Conservation (phyloP, 208 protist genomes). For the Porcisia hertigi region DNA sequence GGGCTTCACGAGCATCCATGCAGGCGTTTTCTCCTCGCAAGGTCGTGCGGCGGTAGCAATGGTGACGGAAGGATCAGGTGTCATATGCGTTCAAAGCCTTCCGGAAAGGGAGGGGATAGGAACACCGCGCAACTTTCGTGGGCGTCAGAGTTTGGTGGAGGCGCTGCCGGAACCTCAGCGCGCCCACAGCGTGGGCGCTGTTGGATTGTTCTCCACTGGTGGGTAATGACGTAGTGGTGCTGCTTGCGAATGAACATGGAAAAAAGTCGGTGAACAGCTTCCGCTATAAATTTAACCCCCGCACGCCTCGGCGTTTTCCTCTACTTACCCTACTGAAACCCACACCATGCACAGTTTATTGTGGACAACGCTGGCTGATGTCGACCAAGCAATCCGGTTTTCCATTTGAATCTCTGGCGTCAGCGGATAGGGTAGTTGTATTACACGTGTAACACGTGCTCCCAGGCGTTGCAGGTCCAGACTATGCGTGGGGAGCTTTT, state of each 20-base stretch:
- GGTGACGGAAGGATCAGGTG: no score
- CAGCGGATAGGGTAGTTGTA: constrained; percentile 44
- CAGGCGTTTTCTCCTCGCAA: neutral
- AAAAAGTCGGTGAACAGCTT: no score
- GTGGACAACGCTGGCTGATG: constrained; percentile 30
- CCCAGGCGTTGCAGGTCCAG: constrained; percentile 10
- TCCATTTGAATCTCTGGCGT: constrained; percentile 28
- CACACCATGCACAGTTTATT: constrained; percentile 44
- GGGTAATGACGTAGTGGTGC: no score
- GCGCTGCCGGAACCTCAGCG: no score
- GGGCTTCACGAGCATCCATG: no score
- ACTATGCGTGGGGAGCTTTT: constrained; percentile 25
- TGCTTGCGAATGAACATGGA: no score
- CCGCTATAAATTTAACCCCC: constrained; percentile 31
- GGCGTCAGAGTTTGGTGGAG: no score
- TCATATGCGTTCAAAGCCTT: no score
- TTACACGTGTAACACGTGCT: constrained; percentile 65
- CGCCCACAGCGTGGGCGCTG: no score
- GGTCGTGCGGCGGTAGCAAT: neutral
- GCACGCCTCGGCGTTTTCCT: constrained; percentile 17
- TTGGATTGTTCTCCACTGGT: no score
- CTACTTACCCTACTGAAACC: constrained; percentile 9
- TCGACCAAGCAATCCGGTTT: constrained; percentile 26
- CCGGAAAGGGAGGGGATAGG: no score
- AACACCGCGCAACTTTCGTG: no score